Conservation (phyloP, 169 alveolate species). For the Plasmodium chabaudi region DNA sequence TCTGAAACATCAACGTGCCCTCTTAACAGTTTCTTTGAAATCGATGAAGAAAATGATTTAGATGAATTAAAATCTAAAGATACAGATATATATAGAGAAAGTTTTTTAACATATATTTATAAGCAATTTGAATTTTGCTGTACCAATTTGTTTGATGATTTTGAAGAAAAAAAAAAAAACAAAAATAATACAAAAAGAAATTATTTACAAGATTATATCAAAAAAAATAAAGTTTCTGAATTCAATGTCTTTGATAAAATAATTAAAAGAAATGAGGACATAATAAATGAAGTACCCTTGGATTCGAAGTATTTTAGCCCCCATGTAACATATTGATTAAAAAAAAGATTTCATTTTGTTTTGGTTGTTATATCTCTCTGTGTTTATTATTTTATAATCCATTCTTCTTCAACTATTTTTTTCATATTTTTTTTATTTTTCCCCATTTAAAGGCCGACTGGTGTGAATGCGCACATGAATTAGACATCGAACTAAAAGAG, state of each 20-base stretch:
- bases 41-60: conserved; percentile 64
- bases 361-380: neutral
- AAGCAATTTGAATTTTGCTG: conserved; percentile 62
- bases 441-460: conserved; percentile 59
- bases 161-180: conserved; percentile 45
- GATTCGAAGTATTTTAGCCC: conserved; percentile 64
- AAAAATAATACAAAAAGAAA: conserved; percentile 53
- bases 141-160: conserved; percentile 31
- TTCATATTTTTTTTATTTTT: neutral
- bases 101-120: conserved; percentile 51
- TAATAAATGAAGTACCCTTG: conserved; percentile 41
- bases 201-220: conserved; percentile 14
- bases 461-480: conserved; percentile 66
- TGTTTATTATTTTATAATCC: neutral
- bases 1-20: conserved; percentile 72
- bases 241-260: conserved; percentile 59
- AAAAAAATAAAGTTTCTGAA: conserved; percentile 19
- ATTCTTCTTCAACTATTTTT: neutral
- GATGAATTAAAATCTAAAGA: conserved; percentile 58
- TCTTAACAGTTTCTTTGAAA: conserved; percentile 66
- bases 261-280: conserved; percentile 56
- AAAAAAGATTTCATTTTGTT: neutral
- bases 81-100: conserved; percentile 31
- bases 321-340: conserved; percentile 19
- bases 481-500: conserved; percentile 36